Conservation (phyloP, 768 basidiomycete species). For the Tricholoma flavovirens region DNA sequence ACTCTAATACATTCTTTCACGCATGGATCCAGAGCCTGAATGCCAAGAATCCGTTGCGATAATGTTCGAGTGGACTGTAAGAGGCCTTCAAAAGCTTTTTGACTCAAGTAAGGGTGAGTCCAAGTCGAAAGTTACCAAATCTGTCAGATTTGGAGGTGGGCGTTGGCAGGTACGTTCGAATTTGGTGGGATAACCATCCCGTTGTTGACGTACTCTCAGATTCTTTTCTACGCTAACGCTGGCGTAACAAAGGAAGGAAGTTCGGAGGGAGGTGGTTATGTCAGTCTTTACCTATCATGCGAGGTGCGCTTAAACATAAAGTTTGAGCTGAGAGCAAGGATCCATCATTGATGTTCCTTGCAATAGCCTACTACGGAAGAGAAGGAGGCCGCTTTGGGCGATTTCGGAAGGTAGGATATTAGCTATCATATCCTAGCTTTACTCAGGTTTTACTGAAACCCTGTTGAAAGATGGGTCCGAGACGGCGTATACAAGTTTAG, state of each 20-base stretch:
- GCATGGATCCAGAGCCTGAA: constrained; percentile 26
- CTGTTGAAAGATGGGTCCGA: constrained; percentile 61
- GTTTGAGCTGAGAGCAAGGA: neutral
- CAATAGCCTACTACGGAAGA: constrained; percentile 71
- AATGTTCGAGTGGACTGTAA: constrained; percentile 75
- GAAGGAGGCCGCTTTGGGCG: constrained; percentile 54
- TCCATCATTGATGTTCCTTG: neutral
- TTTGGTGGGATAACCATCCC: neutral
- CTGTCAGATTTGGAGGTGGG: constrained; percentile 69
- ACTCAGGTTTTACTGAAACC: neutral
- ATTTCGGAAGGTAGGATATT: constrained; percentile 45
- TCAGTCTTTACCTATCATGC: constrained; percentile 77
- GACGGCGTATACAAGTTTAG: constrained; percentile 83
- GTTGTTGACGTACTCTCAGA: constrained; percentile 31
- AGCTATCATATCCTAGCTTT: neutral
- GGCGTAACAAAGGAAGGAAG: constrained; percentile 51
- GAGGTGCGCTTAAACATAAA: constrained; percentile 43
- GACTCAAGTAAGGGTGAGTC: constrained; percentile 74
- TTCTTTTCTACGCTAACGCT: constrained; percentile 81
- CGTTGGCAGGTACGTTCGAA: constrained; percentile 60
- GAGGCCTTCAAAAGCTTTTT: constrained; percentile 64
- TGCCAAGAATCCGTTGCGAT: constrained; percentile 50
- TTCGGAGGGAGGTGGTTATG: constrained; percentile 48
- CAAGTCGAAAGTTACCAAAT: constrained; percentile 76
- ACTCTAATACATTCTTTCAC: too few species aligned